phyloP scores from a whole-genome alignment of 1,284 basidiomycete genomes.

The Cryptococcus sp. region DNA sequence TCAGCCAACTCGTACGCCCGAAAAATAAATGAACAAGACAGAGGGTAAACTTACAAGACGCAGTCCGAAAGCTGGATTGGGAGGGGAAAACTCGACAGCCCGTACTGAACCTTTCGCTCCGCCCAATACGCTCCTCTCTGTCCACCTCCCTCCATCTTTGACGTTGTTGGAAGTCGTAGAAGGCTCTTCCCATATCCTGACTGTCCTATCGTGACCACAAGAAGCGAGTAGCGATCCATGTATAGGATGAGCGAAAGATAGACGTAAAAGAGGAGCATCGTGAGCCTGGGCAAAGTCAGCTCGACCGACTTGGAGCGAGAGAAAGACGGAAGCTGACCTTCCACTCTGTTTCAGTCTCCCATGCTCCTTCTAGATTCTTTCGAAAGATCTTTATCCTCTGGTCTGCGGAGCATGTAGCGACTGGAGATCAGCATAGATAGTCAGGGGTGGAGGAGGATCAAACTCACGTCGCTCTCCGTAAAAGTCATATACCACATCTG shows the following conservation, averaged over 20 bases:
- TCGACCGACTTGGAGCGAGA: too few relatives aligned
- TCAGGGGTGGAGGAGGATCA: not conserved
- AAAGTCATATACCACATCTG: constrained; percentile 81
- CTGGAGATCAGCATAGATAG: constrained; percentile 10
- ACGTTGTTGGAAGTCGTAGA: constrained; percentile 4
- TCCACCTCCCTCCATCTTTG: constrained; percentile 52
- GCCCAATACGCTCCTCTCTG: constrained; percentile 65
- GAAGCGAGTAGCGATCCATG: constrained; percentile 79
- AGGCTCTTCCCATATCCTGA: constrained; percentile 80
- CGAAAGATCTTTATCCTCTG: constrained; percentile 76
- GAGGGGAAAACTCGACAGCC: constrained; percentile 73
- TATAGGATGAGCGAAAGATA: constrained; percentile 86
- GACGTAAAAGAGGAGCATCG: constrained; percentile 71
- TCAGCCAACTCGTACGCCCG: not conserved
- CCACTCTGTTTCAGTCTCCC: constrained; percentile 78
- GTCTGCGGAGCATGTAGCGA: constrained; percentile 45
- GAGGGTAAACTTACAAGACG: constrained; percentile 60
- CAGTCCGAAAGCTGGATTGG: constrained; percentile 66
- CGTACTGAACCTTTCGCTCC: constrained; percentile 81
- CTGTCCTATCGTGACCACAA: constrained; percentile 77
- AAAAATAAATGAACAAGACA: not conserved
- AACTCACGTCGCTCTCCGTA: constrained; percentile 65
- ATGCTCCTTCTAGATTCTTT: constrained; percentile 59
- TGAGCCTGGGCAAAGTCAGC: constrained; percentile 61
- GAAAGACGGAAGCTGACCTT: too few relatives aligned